These are phyloP conservation scores for Nannochloropsis gaditana DNA, from an alignment of 108 stramenopile species.

Conservation along the genomic window DNA sequence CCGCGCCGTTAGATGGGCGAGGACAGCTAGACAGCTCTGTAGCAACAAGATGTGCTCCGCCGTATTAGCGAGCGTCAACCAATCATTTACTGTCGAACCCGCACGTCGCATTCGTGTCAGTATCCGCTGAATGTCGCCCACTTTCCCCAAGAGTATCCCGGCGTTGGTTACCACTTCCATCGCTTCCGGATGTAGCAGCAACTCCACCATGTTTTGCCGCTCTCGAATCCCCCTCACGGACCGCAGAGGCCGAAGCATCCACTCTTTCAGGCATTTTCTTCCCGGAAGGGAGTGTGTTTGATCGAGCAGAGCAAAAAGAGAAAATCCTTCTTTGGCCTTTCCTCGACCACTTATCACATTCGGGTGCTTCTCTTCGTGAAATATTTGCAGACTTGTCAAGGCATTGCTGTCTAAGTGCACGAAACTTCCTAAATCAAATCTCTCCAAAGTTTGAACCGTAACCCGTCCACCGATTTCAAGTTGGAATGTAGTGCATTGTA, in stretches of 20 bases:
- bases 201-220: conserved; percentile 72
- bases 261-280: conserved; percentile 67
- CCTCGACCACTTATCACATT: conserved; percentile 35
- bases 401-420: conserved; percentile 29
- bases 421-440: conserved; percentile 11
- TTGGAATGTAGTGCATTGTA: conserved; percentile 28
- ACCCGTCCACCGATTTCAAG: conserved; percentile 27
- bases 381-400: background rate
- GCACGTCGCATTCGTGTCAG: conserved; percentile 71
- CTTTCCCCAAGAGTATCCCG: conserved; percentile 55
- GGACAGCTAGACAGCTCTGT: conserved; percentile 46
- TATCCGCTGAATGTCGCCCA: conserved; percentile 69
- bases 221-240: conserved; percentile 55
- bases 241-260: conserved; percentile 77
- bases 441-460: background rate
- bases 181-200: conserved; percentile 62
- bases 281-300: conserved; percentile 72
- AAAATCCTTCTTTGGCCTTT: conserved; percentile 81
- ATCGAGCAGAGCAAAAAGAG: conserved; percentile 78
- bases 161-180: conserved; percentile 56
- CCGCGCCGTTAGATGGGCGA: background rate
- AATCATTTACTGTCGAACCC: conserved; percentile 60
- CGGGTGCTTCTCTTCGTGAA: conserved; percentile 30
- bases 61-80: conserved; percentile 62
- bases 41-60: conserved; percentile 57